Base-by-base conservation (phyloP, 345 rosid species). In the Ceriops decandra region DNA sequence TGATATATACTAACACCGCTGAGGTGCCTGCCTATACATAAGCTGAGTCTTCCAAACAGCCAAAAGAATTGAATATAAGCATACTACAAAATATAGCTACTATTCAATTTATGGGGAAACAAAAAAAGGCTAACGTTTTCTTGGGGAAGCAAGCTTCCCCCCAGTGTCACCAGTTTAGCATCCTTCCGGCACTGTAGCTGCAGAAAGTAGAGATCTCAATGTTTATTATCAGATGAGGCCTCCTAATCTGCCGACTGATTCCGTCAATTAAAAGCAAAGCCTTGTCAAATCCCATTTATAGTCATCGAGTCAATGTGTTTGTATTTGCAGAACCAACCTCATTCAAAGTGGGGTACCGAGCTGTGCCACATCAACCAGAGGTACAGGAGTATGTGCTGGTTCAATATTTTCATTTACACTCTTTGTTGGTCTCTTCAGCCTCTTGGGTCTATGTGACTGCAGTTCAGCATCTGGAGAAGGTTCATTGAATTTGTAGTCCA, bases 401-500 rank as follows among this genome's bases (percentile, higher is more conserved):
- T 86, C 97, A 21, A 88, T 83, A 79, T 83, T 83, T 78, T 90
- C 95, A 59, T 95, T 95, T 71, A 92, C 87, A 67, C 91, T 90
- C 85, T 90, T 88, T 79, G 87, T 92, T 17, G 89, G 93, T 81
- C 97, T 85, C 79, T 95, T 95, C 28, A 74, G 83, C 74, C 91
- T 87, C 85, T 85, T 88, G 31, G 87, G 83, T 74, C 88, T 88
- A 68, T 80, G 85, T 7, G 79, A 67, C n/a, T 13, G 27, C n/a
- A 7, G 57, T 20, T 53, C 57, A 0, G n/a, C 10, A 21, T 24
- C 26, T 2, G 15, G 57, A 53, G 1, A 53, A 53, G 57, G 57
- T 46, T 74, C 88, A 68, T 86, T 82, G 75, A 76, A 54, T 46
- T 87, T 87, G 53, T 80, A 46, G 56, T 92, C 97, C 62, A 70